Base-by-base conservation (phyloP, 208 protist species). In the Leishmania mexicana region DNA sequence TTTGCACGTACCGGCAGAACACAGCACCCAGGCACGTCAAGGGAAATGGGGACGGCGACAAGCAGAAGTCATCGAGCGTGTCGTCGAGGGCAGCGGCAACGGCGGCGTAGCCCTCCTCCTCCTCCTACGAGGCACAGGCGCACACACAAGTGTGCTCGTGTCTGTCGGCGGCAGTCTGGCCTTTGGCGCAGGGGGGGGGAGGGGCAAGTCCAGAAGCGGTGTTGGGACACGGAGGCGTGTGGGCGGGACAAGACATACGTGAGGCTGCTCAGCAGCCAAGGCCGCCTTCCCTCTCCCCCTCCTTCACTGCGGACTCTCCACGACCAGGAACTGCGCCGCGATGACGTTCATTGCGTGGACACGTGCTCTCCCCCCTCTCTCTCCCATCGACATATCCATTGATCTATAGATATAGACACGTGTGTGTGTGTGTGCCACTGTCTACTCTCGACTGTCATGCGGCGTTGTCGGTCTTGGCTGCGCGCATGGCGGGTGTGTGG, bases 21-120 rank as follows among this genome's bases (percentile, higher is more conserved):
- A 80, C 35, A 17, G 64, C 76, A 10, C 28, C 51, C 73, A 81
- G 24, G 45, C 3, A 42, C 78, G 77, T 19, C 35, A 84, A 31
- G 13, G 19, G 54, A 45, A 38, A 57, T 35, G 42, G n/a, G 6
- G 40, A 24, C 70, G 47, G 58, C 24, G 76, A 80, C 31, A 28
- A 8, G 19, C 15, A 51, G 5, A n/a, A 35, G 5, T 11, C 42
- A 15, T n/a, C 38, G 40, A 49, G 2, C 15, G 68, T 24, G 24
- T 47, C 28, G 11, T 73, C 7, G 24, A 47, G 17, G 38, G 2
- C 65, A 5, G 38, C 38, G 65, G 15, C 38, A 28, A n/a, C 40
- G 19, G 65, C 38, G 24, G 15, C 19, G 38, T 71, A 71, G 65
- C 51, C 51, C 51, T 21, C 51, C 10, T 21, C 51, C 10, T 0